A percentile compares a stretch with the other conserved stretches of the same genome.
phyloP scores from a whole-genome alignment of 768 basidiomycete species.

The Lactarius evosmus region DNA sequence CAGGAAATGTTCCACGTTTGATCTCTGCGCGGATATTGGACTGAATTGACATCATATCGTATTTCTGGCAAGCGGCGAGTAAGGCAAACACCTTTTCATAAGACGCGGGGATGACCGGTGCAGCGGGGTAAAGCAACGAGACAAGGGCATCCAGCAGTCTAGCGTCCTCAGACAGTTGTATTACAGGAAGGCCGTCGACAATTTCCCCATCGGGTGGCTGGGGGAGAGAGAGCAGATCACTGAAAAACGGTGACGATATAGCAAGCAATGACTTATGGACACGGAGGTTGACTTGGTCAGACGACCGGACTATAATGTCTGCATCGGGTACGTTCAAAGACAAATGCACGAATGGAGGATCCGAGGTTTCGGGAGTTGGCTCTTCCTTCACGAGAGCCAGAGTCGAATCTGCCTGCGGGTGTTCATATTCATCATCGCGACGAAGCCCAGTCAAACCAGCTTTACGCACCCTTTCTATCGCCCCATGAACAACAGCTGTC shows the following conservation, averaged over 20 bases:
- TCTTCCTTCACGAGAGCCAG: neutral
- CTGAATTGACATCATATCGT: conserved; percentile 26
- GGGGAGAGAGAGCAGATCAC: conserved; percentile 32
- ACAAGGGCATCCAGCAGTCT: conserved; percentile 9
- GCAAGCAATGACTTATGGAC: conserved; percentile 34
- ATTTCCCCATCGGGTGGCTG: conserved; percentile 13
- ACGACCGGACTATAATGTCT: conserved; percentile 31
- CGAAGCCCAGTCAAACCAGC: too few relatives aligned
- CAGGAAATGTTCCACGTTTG: neutral
- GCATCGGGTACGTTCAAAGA: neutral
- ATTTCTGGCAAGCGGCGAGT: conserved; percentile 28
- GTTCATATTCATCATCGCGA: too few relatives aligned
- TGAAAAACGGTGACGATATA: conserved; percentile 34
- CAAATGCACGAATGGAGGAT: neutral
- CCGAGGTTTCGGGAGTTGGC: neutral
- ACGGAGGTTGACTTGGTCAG: conserved; percentile 33
- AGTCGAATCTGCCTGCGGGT: neutral
- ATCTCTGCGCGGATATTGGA: neutral
- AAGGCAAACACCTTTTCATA: conserved; percentile 8
- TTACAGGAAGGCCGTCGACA: conserved; percentile 14
- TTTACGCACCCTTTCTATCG: neutral
- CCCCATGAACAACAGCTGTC: neutral
- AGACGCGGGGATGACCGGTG: neutral
- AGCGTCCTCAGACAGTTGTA: conserved; percentile 13
- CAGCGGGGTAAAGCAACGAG: conserved; percentile 1